Evolutionary conservation across 148 eudicot species (phyloP), one percentile per base, ranked within the genome.

Genomic region (Pouteria glomerata): DNA sequence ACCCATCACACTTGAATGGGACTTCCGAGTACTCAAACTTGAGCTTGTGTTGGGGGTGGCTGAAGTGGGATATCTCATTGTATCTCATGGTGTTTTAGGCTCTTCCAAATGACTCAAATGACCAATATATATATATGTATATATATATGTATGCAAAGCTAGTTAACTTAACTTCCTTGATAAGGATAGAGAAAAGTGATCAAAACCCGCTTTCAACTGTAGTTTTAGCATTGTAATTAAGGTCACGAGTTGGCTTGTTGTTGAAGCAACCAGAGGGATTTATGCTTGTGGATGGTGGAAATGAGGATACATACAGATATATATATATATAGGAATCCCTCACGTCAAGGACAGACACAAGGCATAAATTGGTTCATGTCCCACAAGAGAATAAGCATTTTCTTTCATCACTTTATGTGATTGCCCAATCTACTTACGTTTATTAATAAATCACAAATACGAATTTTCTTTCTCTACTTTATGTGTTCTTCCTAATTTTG

Each of bases 1-100:
- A 94, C 7, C 98, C 97, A 60, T 94, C 97, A 74, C 98, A 94
- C 74, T 88, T 89, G 84, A 91, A 94, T 0, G 96, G 96, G 6
- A 77, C 71, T 29, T 91, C 85, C 11, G 89, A 57, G 76, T 86
- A 81, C n/a, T 89, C 90, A 21, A 80, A 74, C 75, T 82, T 85
- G 57, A 94, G 96, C 77, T 73, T 86, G 89, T 94, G 98, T 69
- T 91, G 80, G 8, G 91, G 96, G 86, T 94, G 98, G 80, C 91
- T 79, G 51, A 80, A 78, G 73, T 94, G 96, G 47, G 79, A 76
- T 47, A 94, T 89, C 68, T 94, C 96, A 60, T 73, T 82, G 86
- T 89, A 89, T 69, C 82, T 89, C 95, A 89, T 89, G 68, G 75
- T 79, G 65, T 68, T n/a, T 27, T 26, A 3, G 73, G 53, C n/a